Percentiles rank a stretch among this genome's conserved stretches.
These are phyloP conservation scores for Aureobasidium sp. DNA, from an alignment of 2,329 filamentous ascomycete genomes.

Conservation along the genomic window DNA sequence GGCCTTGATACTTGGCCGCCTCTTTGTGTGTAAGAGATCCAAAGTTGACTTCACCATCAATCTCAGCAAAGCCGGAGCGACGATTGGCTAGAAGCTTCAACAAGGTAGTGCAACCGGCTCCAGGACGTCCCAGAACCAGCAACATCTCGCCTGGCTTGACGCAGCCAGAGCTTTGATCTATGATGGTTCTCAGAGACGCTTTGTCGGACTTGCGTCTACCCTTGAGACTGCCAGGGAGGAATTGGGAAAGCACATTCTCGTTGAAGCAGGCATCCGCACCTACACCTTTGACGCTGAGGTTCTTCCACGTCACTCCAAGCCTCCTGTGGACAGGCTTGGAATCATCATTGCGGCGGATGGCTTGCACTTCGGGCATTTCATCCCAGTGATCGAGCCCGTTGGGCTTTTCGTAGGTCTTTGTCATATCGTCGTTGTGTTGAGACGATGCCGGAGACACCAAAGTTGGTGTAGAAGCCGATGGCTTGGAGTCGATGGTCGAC, in stretches of 20 bases:
- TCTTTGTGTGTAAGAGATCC: background rate
- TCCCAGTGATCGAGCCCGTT: background rate
- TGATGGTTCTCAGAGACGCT: background rate
- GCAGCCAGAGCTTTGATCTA: background rate
- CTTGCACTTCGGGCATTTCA: background rate
- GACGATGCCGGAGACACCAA: background rate
- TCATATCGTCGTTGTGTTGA: background rate
- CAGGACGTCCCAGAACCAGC: conserved; percentile 66
- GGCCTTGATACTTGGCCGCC: conserved; percentile 63
- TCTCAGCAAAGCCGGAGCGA: conserved; percentile 55
- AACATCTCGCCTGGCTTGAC: conserved; percentile 63
- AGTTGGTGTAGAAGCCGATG: background rate
- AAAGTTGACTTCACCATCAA: conserved; percentile 64
- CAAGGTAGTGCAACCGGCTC: conserved; percentile 69
- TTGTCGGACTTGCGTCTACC: background rate
- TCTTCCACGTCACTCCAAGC: background rate
- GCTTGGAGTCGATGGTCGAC: background rate
- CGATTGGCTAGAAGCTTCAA: conserved; percentile 69
- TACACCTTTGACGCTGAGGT: background rate
- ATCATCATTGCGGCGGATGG: background rate
- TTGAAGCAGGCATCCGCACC: background rate
- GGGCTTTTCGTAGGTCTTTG: background rate
- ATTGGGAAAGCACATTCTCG: background rate
- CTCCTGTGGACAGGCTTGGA: background rate
- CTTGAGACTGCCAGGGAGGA: background rate